Percentiles rank a stretch among this genome's conserved stretches.
These are phyloP conservation scores for Cordyceps javanica DNA, from an alignment of 2,329 filamentous ascomycete species.

Conservation along the genomic window DNA sequence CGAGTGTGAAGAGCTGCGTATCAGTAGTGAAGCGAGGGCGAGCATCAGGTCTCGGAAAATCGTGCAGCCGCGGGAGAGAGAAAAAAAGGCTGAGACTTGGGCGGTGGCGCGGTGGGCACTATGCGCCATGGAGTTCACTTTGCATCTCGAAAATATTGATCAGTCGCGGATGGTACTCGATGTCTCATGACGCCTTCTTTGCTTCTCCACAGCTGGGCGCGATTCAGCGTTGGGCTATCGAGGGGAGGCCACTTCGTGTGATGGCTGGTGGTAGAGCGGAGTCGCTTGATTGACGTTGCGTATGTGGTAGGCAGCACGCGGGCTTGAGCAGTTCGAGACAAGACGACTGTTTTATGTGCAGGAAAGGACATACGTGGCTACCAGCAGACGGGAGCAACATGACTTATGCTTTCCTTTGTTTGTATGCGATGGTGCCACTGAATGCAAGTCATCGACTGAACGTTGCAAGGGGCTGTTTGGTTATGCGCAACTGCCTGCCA, in stretches of 20 bases:
- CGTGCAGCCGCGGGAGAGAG: not conserved
- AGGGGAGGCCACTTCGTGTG: not conserved
- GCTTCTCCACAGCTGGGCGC: not conserved
- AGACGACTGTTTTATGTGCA: too few relatives aligned
- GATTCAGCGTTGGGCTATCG: conserved; percentile 6
- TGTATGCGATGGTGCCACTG: not conserved
- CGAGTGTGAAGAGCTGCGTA: not conserved
- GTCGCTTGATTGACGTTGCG: not conserved
- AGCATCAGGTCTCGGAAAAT: not conserved
- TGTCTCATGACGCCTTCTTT: not conserved
- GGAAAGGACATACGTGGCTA: too few relatives aligned
- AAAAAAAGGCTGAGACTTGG: conserved; percentile 2
- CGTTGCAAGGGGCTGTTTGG: not conserved
- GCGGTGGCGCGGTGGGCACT: not conserved
- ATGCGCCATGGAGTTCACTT: not conserved
- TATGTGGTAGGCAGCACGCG: not conserved
- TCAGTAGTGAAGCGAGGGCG: not conserved
- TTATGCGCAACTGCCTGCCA: not conserved
- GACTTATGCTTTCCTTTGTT: too few relatives aligned
- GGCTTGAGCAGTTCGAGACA: not conserved
- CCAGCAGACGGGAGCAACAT: too few relatives aligned
- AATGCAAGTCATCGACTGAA: not conserved
- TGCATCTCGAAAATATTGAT: not conserved
- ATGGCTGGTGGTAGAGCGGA: not conserved
- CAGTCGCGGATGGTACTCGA: not conserved